Base-by-base conservation (phyloP, 2,329 filamentous ascomycete species). In the Alternaria novae-zelandiae region DNA sequence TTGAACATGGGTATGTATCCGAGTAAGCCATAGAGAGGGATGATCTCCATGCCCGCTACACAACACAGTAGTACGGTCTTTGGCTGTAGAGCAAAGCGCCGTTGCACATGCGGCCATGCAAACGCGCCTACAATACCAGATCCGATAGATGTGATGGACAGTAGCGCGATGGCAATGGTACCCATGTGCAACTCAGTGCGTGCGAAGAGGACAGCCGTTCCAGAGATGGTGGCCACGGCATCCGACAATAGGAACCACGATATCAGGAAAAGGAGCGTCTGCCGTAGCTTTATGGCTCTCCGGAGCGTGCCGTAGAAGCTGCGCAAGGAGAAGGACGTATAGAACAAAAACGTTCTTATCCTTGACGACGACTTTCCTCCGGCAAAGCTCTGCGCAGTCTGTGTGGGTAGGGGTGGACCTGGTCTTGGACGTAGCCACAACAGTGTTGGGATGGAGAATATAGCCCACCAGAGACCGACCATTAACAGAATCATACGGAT, bases 181-280 rank as follows among this genome's bases (percentile, higher is more conserved):
- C 89, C 87, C 93, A 98, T 97, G 70, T 92, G 88, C 13, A 98
- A 84, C 75, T 94, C 88, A 0, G 94, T 97, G 80, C 97, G 96
- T 21, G 94, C 95, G 76, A 97, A 97, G 10, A 98, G 84, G 26
- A 97, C 93, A 1, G 95, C 94, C 0, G 94, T 97, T n/a, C 93
- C 94, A 23, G 92, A 95, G 1, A 96, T 94, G 0, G 95, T 97
- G 3, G 95, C 95, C 64, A 97, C 92, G 23, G 93, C 93, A 74
- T 98, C 95, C 3, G 93, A 97, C 3, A 97, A 86, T 13, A 97
- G 85, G 75, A 98, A 97, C 95, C 95, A 98, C 6, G 91, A 91
- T 4, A 86, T 86, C 10, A 97, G 86, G 75, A 94, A 95, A 5
- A 93, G 81, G 50, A 90, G 82, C n/a, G 92, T 89, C 71, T 95